Evolutionary conservation across 352 stramenopile species (phyloP).

Genomic region (Pythium sukuiense): DNA sequence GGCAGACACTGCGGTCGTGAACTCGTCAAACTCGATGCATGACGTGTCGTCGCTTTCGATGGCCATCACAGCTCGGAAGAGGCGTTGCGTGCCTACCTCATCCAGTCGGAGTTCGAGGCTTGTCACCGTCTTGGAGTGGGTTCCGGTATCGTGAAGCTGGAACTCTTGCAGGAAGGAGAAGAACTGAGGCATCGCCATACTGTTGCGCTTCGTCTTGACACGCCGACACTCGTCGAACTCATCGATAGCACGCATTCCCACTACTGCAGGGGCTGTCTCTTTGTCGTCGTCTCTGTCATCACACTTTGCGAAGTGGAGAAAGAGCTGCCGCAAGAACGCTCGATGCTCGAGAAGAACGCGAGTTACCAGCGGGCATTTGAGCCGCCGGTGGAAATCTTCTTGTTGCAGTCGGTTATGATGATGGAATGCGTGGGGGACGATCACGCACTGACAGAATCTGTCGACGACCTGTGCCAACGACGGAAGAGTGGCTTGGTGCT

Average conservation of each 20-base stretch:
- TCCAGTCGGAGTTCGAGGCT: conserved; percentile 18
- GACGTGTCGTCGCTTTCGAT: conserved; percentile 51
- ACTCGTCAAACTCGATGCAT: conserved; percentile 69
- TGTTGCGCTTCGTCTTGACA: conserved; percentile 21
- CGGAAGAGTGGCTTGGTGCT: neutral
- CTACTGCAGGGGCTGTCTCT: neutral
- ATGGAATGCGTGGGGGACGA: conserved; percentile 27
- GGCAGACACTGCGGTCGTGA: conserved; percentile 43
- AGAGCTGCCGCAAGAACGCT: conserved; percentile 48
- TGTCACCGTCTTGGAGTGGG: neutral
- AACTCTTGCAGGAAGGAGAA: conserved; percentile 2
- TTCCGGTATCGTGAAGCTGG: neutral
- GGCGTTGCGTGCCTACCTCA: conserved; percentile 26
- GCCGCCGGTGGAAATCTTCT: conserved; percentile 41
- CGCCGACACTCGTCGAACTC: neutral
- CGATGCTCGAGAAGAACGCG: conserved; percentile 55
- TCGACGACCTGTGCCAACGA: conserved; percentile 32
- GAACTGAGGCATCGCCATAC: conserved; percentile 20
- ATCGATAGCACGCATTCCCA: neutral
- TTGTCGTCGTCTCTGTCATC: conserved; percentile 33
- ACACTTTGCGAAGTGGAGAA: conserved; percentile 54
- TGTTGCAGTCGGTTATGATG: conserved; percentile 21
- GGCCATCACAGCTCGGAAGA: conserved; percentile 53
- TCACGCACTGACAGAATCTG: conserved; percentile 40
- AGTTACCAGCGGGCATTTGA: conserved; percentile 43